phyloP scores from a whole-genome alignment of 2,329 filamentous ascomycete genomes.

The Macroventuria anomochaeta region DNA sequence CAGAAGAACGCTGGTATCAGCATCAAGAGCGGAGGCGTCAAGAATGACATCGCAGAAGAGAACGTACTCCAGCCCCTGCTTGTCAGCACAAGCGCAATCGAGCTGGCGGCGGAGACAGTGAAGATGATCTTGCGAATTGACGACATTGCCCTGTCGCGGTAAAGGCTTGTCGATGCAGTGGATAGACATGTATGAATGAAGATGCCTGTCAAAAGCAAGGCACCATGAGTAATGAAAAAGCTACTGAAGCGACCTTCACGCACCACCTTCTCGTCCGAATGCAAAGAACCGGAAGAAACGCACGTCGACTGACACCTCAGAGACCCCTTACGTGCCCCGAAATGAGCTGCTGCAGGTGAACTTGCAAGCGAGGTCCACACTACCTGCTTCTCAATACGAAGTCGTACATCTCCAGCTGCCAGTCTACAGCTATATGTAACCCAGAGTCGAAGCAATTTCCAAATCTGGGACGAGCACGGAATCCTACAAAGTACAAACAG shows the following conservation, averaged over 20 bases:
- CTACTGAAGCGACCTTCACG: constrained; percentile 9
- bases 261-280: too few species aligned
- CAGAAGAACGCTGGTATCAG: constrained; percentile 97
- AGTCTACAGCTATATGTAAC: not conserved
- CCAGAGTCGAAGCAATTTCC: not conserved
- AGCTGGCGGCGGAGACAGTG: constrained; percentile 96
- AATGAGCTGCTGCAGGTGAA: not conserved
- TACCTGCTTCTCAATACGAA: not conserved
- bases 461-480: too few species aligned
- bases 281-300: too few species aligned
- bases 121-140: constrained; percentile 86
- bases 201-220: constrained; percentile 8
- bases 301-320: not conserved
- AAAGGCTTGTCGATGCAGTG: constrained; percentile 17
- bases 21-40: constrained; percentile 97
- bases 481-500: not conserved
- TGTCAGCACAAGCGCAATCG: constrained; percentile 96
- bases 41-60: constrained; percentile 95
- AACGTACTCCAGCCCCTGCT: constrained; percentile 95
- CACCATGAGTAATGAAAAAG: constrained; percentile 20
- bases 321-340: not conserved
- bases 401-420: not conserved
- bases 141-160: constrained; percentile 64
- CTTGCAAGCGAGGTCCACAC: not conserved
- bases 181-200: constrained; percentile 5